Base-by-base conservation (phyloP, 2,329 filamentous ascomycete genomes). In the Botryotinia calthae region DNA sequence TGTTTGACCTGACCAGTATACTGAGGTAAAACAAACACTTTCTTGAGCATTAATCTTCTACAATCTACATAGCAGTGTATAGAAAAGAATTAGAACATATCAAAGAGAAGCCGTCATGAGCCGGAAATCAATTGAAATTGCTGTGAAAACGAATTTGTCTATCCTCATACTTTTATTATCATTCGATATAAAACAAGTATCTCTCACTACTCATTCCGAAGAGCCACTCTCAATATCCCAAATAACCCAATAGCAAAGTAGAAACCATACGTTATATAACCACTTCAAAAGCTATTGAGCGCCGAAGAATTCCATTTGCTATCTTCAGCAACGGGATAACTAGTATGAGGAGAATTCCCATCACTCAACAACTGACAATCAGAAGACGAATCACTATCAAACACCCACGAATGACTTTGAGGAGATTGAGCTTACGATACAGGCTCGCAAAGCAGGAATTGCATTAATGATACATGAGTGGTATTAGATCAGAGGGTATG, bases 211-310 rank as follows among this genome's bases (percentile, higher is more conserved):
- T 1, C 1, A 48, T 22, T 25, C 48, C 48, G n/a, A 51, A 51
- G 4, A n/a, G 5, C 10, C 4, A 12, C n/a, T 51, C 10, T 51
- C 48, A 18, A 51, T 1, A 10, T 25, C 48, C 25, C 25, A 51
- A 14, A 51, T 6, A n/a, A 51, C 7, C 1, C 48, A n/a, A 6
- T n/a, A 51, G 4, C 25, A n/a, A 51, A n/a, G 10, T 4, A 14
- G 4, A n/a, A 1, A n/a, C 12, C 25, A n/a, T 1, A n/a, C 0
- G 10, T 48, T 20, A 9, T 25, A 12, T 25, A 25, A 25, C 22
- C 22, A 7, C 22, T 14, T 16, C 16, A 14, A 14, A 44, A 18
- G 14, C 42, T 7, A 44, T 44, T 18, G 42, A 44, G 40, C 12
- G 10, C 40, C 40, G 0, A 42, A 14, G 14, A 51, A n/a, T n/a